Base-by-base conservation (phyloP, 2,329 filamentous ascomycete species). In the Ceratocystis papillata region DNA sequence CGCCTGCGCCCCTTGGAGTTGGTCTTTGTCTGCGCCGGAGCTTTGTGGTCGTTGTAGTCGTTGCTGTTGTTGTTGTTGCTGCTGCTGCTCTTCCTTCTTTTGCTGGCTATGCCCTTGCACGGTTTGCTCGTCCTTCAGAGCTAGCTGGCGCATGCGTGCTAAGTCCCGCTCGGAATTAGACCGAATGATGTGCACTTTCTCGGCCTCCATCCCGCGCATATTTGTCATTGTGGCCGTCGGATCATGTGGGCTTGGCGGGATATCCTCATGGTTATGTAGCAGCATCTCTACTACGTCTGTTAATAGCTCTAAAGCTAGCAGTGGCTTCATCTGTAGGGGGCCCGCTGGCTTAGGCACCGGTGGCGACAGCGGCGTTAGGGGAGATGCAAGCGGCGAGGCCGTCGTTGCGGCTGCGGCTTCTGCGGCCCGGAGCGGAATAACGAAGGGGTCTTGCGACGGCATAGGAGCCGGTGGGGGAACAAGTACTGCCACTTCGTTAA, bases 251-350 rank as follows among this genome's bases (percentile, higher is more conserved):
- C 87, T 94, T 17, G 87, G 88, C 25, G 89, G 89, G 12, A 94
- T 80, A 72, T 96, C 89, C 72, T 89, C 88, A 1, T 87, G 89
- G 67, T 87, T 79, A 69, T 82, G 81, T 33, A 90, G 87, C 63
- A 94, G 80, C 3, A 84, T 80, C 71, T 91, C 87, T 68, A 91
- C 79, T 67, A 84, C 84, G 48, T 84, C 80, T 70, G 86, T 86
- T n/a, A 97, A 81, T 69, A 96, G 79, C 72, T 87, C 88, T 72
- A 97, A 81, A 4, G 92, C 92, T 1, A 85, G 85, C 63, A 87
- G 79, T 2, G 90, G 85, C 0, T 73, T 91, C 87, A 75, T 88
- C 80, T 67, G 76, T 72, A 70, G 76, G 69, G 69, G 73, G 69
- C 67, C 73, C 67, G 63, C 4, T 41, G 37, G 71, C 71, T 60